Base-by-base conservation (phyloP, 1,284 basidiomycete genomes). In the Tilletia indica region DNA sequence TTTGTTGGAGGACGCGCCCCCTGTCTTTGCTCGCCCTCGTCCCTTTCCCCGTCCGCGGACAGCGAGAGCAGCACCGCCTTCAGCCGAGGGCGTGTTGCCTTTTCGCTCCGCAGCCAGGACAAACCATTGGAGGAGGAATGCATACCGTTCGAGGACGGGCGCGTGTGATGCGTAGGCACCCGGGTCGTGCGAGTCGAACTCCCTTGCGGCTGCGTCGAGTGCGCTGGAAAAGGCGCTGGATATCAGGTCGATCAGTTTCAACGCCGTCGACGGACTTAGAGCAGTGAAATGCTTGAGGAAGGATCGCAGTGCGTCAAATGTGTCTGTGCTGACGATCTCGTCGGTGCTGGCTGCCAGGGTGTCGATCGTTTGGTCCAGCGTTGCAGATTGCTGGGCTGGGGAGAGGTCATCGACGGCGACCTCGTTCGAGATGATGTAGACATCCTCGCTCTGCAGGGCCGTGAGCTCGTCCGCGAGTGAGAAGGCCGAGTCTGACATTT, bases 51-150 rank as follows among this genome's bases (percentile, higher is more conserved):
- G 12, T 36, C 25, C 38, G 72, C 75, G 45, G 72, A 58, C 68
- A 31, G 72, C 70, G 67, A 74, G 70, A 68, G 70, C 70, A 54
- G 72, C 71, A 45, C 74, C 67, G 74, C 34, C 68, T 21, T 2
- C 72, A 70, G 4, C 73, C 72, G 36, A 75, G 73, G 61, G 74
- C 72, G 72, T 80, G 72, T 66, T 67, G 47, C 49, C 67, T 12
- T 66, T 68, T 69, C 79, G 78, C 51, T 84, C 82, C 19, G 81
- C 77, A 4, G 76, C 71, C 12, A 73, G 72, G 47, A 82, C 75
- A 49, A 82, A 73, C 81, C 80, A 84, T 56, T 83, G 80, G 2
- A 83, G 73, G 25, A 80, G 75, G 70, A 84, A 83, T 6, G 79
- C 82, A 63, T 75, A 82, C 49, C 75, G 76, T 72, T 83, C 80